Evolutionary conservation across 257 asterid genomes (phyloP).

Genomic region (Echium plantagineum): DNA sequence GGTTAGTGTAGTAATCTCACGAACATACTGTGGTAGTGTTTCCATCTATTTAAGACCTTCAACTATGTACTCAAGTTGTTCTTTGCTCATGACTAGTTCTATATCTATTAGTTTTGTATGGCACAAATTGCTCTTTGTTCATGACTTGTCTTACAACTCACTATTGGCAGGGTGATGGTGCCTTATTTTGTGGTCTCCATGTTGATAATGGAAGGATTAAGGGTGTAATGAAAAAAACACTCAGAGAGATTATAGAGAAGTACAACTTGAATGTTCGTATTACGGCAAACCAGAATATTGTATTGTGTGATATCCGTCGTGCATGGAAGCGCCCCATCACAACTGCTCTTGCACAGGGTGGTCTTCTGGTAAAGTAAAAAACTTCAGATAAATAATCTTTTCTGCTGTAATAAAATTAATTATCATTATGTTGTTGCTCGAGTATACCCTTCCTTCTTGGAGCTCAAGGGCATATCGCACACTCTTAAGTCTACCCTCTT

Average conservation of each 20-base stretch:
- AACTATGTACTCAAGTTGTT: no score
- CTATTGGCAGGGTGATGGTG: conserved; percentile 75
- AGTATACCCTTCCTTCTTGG: no score
- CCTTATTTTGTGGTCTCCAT: conserved; percentile 82
- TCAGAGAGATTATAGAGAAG: conserved; percentile 81
- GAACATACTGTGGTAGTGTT: not conserved
- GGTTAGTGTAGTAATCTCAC: conserved; percentile 23
- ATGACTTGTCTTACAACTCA: not conserved
- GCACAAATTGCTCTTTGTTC: not conserved
- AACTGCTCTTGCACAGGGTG: conserved; percentile 89
- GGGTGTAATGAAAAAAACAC: conserved; percentile 64
- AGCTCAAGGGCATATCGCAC: no score
- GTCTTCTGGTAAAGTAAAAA: conserved; percentile 58
- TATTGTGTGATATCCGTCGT: conserved; percentile 62
- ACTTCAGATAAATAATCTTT: not conserved
- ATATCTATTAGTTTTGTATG: not conserved
- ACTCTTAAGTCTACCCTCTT: no score
- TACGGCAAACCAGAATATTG: conserved; percentile 86
- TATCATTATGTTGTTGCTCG: not conserved
- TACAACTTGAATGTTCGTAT: conserved; percentile 79
- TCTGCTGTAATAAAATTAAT: not conserved
- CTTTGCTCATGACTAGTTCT: no score
- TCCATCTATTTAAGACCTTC: not conserved
- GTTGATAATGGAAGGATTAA: conserved; percentile 87
- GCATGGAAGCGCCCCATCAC: conserved; percentile 84